Evolutionary conservation across 2,329 filamentous ascomycete genomes (phyloP), one percentile per base, ranked within the genome.

Genomic region (Penicillium sp.): DNA sequence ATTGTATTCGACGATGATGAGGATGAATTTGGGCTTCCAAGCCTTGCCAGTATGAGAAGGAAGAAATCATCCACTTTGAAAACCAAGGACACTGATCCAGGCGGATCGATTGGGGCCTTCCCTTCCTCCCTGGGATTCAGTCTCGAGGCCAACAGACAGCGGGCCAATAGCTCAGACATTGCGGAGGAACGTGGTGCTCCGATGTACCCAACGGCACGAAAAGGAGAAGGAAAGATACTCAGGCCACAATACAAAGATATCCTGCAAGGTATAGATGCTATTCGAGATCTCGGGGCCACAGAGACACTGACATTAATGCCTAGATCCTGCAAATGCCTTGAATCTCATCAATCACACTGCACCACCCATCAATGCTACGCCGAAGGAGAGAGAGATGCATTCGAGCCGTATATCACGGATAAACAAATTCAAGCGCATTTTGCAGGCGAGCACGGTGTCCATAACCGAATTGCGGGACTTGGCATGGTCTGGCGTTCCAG

Each of bases 191-290:
- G 92, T 54, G 89, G 88, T 23, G 77, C 86, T 33, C 83, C 89
- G 12, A 84, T 82, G 54, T 97, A 97, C 64, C 92, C 92, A 25
- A 86, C 88, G 62, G 83, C 91, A 2, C 92, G 91, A 71, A 95
- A 91, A 71, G 85, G 81, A 54, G 91, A 96, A 67, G 92, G 89
- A 25, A 98, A 98, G 77, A 97, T 97, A 52, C 75, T 98, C 20
- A 83, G 93, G 55, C 93, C 93, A 44, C 93, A 98, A 70, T 98
- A 97, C 71, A 96, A 98, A 72, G 93, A 98, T 54, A 95, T 98
- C 40, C 74, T 98, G 18, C 82, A 80, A 76, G 84, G 83, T 86
- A 57, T 47, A 60, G 49, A 49, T 42, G 32, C 41, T 12, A 15
- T 28, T 18, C 12, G 32, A 29, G 6, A 25, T 18, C 27, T 9